Base-by-base conservation (phyloP, 345 rosid species). In the Salix koriyanagi region DNA sequence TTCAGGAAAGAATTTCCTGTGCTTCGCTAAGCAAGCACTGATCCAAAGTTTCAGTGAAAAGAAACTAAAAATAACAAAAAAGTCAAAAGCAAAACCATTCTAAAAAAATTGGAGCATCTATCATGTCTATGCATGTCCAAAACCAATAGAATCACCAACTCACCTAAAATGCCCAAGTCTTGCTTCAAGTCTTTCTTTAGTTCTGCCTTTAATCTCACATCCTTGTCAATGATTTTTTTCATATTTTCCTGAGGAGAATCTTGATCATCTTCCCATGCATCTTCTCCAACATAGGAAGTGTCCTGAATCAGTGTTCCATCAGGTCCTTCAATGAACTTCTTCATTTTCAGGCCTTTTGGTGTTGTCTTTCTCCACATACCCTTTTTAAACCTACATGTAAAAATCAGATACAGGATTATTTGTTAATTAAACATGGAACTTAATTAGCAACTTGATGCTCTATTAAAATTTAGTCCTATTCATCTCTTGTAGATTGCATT, bases 271-370 rank as follows among this genome's bases (percentile, higher is more conserved):
- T 87, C 87, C 97, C 97, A 94, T 67, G 95, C 97, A 87, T 85
- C 90, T 88, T 94, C 97, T 78, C 98, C 98, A 75, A 92, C 93
- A 86, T 89, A 94, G 72, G 94, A 84, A 74, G 84, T 87, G 79
- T 94, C 98, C 56, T 86, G 95, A 84, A 91, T 73, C 75, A 92
- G 85, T 39, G 91, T 90, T 74, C 98, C 97, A 87, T 89, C 89
- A 46, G 92, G 92, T 65, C 88, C 88, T 88, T 92, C 87, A 56
- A 92, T 80, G 76, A 88, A 90, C 85, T 91, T 91, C 81, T 92
- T 94, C 86, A 94, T 83, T 85, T 88, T 94, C 81, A 94, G 85
- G 74, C 97, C 97, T 88, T 91, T 92, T 7, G 96, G 96, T 28
- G 87, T 86, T 70, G 90, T 79, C 87, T 90, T 92, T 88, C 91